Conservation (phyloP, 352 stramenopile genomes). For the Saprolegnia parasitica region DNA sequence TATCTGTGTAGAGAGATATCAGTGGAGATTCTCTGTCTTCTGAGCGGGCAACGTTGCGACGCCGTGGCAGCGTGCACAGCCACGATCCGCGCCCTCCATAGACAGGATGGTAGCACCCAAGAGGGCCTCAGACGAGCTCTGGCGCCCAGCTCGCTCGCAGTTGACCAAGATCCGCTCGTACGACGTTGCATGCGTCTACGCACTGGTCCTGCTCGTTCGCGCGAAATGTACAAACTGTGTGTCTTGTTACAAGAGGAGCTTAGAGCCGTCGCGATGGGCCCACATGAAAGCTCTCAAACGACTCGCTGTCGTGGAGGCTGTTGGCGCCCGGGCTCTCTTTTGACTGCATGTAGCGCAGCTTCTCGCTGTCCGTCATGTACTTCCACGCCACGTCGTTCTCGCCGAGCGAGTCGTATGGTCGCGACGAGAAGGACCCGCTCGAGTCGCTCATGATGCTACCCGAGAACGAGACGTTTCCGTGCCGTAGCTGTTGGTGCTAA, state of each 20-base stretch:
- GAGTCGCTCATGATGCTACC: conserved; percentile 14
- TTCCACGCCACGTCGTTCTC: conserved; percentile 12
- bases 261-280: not conserved
- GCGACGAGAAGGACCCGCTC: not conserved
- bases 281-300: not conserved
- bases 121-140: no score
- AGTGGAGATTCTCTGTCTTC: no score
- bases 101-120: no score
- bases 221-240: no score
- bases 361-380: conserved; percentile 8
- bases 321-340: conserved; percentile 2
- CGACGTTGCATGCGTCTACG: no score
- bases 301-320: conserved; percentile 13
- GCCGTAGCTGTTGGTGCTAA: conserved; percentile 11
- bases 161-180: no score
- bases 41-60: no score
- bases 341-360: conserved; percentile 7
- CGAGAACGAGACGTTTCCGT: conserved; percentile 3
- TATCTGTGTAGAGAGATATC: no score
- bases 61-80: no score
- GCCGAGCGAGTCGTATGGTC: not conserved
- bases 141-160: no score
- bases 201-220: no score
- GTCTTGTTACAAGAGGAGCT: not conserved
- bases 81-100: no score